Evolutionary conservation across 2,329 filamentous ascomycete species (phyloP).

Genomic region (Ophiocordyceps robertsii): DNA sequence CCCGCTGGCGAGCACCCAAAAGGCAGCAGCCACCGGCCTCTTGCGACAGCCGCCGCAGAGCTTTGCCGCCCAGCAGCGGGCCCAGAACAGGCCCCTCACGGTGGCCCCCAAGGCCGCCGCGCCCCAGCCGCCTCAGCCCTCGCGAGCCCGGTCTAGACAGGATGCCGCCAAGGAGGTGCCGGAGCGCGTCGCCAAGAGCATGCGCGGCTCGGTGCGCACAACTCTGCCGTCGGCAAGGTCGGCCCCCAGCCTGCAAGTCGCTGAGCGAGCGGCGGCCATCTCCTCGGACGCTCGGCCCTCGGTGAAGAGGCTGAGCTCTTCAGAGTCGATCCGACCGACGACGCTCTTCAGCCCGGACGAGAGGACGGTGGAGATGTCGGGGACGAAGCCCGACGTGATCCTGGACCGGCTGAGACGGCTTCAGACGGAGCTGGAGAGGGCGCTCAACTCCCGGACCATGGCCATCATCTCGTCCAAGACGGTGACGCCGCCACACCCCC

Average conservation of each 20-base stretch:
- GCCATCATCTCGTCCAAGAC: conserved; percentile 44
- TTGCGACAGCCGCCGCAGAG: conserved; percentile 46
- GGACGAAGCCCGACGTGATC: conserved; percentile 44
- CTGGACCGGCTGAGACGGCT: conserved; percentile 40
- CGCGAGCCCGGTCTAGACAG: conserved; percentile 13
- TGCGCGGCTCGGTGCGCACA: conserved; percentile 15
- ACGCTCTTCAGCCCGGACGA: conserved; percentile 45
- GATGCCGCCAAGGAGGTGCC: conserved; percentile 12
- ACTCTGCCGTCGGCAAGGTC: conserved; percentile 14
- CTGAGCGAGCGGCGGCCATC: conserved; percentile 16
- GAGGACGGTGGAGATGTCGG: conserved; percentile 32
- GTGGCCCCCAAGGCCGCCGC: conserved; percentile 10
- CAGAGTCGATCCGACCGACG: conserved; percentile 21
- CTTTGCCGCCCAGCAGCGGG: conserved; percentile 52
- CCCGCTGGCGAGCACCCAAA: conserved; percentile 17
- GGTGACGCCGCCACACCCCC: conserved; percentile 39
- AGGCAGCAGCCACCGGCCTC: conserved; percentile 25
- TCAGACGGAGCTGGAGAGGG: conserved; percentile 48
- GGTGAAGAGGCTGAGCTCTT: conserved; percentile 12
- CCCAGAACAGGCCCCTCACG: conserved; percentile 29
- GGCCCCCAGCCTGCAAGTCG: conserved; percentile 12
- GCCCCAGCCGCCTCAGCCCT: conserved; percentile 15
- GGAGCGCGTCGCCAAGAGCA: conserved; percentile 11
- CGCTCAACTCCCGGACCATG: conserved; percentile 49
- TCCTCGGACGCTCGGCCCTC: conserved; percentile 10